phyloP scores from a whole-genome alignment of 2,329 filamentous ascomycete species.

The Neonectria neomacrospora region DNA sequence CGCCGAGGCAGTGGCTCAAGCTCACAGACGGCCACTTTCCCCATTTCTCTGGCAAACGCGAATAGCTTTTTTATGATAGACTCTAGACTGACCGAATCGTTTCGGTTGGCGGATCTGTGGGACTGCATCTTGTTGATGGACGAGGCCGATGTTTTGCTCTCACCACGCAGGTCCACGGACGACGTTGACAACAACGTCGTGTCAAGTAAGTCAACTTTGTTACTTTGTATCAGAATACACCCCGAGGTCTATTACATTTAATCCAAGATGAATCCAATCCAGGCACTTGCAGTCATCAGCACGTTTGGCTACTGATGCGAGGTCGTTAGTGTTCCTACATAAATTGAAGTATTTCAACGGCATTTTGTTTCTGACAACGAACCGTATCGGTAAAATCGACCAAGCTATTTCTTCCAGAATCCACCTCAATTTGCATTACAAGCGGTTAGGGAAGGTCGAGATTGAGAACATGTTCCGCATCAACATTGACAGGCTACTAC shows the following conservation, averaged over 20 bases:
- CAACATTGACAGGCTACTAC: constrained; percentile 9
- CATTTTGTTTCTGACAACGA: constrained; percentile 19
- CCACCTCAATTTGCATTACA: constrained; percentile 18
- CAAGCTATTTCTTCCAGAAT: constrained; percentile 17
- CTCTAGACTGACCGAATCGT: background rate
- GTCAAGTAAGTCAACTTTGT: background rate
- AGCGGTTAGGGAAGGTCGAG: constrained; percentile 2
- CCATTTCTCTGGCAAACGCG: background rate
- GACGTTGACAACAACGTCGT: background rate
- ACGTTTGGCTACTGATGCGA: too few relatives aligned
- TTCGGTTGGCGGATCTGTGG: constrained; percentile 4
- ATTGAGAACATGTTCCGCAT: constrained; percentile 16
- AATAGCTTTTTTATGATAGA: too few relatives aligned
- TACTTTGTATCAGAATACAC: background rate
- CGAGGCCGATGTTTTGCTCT: background rate
- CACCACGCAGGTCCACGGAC: background rate
- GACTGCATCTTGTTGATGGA: constrained; percentile 3
- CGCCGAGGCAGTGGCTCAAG: constrained; percentile 7
- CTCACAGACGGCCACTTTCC: background rate
- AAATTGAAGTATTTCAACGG: constrained; percentile 22
- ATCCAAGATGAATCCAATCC: too few relatives aligned
- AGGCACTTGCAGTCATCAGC: too few relatives aligned
- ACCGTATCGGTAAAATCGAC: constrained; percentile 21
- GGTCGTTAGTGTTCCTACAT: constrained; percentile 4
- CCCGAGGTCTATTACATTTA: too few relatives aligned